Base-by-base conservation (phyloP, 176 grass and related monocot species). In the Eragrostis nindensis region DNA sequence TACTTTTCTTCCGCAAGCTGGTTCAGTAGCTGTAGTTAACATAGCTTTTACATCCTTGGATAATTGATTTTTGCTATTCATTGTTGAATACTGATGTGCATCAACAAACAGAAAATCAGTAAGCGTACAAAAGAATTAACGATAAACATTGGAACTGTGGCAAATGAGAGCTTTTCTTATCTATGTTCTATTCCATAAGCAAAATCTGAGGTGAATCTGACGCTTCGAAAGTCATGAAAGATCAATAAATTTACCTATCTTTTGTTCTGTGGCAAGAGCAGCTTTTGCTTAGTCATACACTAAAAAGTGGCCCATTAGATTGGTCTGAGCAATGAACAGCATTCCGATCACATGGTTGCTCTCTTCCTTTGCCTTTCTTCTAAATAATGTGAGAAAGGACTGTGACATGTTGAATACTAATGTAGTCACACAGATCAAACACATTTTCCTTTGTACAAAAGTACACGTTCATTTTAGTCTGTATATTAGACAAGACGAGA, bases 11-110 rank as follows among this genome's bases (percentile, higher is more conserved):
- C 14, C 19, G 36, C 62, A n/a, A 11, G 14, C 32, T 65, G 18
- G 56, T 82, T 43, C 18, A 82, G 46, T 57, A 27, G 29, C 43
- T 61, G 32, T 87, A 50, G 6, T 72, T 71, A 71, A 25, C 24
- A 78, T 73, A 70, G 24, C 18, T 76, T 36, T 91, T 72, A 62
- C 41, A 22, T 70, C 56, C 19, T 68, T 71, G 68, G 39, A 29
- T 12, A 8, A 16, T 77, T 77, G 32, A 13, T 70, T 60, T 60
- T 56, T 10, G 6, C 19, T 65, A 38, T 50, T 19, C 73, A 66
- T 62, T 52, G 19, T 61, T 29, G 52, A 50, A 82, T 11, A 55
- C 39, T 76, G 17, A 30, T 71, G 30, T 16, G 16, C 64, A 32
- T 73, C 18, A 39, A n/a, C 11, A 39, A 78, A 62, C 48, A 25